phyloP scores from a whole-genome alignment of 2,329 filamentous ascomycete species.

The Ceratocystiopsis brevicomis region DNA sequence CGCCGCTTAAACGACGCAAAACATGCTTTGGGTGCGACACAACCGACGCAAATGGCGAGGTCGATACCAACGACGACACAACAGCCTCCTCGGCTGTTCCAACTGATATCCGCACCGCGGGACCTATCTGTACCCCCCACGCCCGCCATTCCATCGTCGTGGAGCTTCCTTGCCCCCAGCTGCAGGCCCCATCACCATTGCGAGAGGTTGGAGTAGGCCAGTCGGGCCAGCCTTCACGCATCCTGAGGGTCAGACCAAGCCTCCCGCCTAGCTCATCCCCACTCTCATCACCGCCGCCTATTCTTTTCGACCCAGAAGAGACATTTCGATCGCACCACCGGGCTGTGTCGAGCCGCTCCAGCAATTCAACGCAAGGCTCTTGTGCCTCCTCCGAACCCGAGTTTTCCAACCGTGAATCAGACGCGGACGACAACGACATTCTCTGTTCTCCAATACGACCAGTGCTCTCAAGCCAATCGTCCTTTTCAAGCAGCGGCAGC shows the following conservation, averaged over 20 bases:
- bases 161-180: background rate
- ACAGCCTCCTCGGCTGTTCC: too few relatives aligned
- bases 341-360: constrained; percentile 7
- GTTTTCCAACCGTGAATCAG: constrained; percentile 4
- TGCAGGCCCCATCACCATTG: constrained; percentile 5
- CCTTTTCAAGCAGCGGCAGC: constrained; percentile 11
- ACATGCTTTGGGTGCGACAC: too few relatives aligned
- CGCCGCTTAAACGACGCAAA: too few relatives aligned
- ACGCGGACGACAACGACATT: constrained; percentile 25
- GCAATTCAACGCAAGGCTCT: constrained; percentile 15
- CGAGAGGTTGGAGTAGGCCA: too few relatives aligned
- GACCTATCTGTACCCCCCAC: too few relatives aligned
- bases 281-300: constrained; percentile 35
- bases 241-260: too few relatives aligned
- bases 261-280: constrained; percentile 27
- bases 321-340: too few relatives aligned
- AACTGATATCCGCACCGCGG: too few relatives aligned
- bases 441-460: constrained; percentile 16
- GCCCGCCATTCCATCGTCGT: too few relatives aligned
- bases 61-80: too few relatives aligned
- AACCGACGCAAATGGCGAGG: too few relatives aligned
- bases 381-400: background rate
- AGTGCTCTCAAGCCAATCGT: constrained; percentile 15
- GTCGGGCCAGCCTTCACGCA: too few relatives aligned
- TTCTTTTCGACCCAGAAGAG: constrained; percentile 27